phyloP scores from a whole-genome alignment of 2,329 filamentous ascomycete genomes.

The Hymenotorrendiella dingleyae region DNA sequence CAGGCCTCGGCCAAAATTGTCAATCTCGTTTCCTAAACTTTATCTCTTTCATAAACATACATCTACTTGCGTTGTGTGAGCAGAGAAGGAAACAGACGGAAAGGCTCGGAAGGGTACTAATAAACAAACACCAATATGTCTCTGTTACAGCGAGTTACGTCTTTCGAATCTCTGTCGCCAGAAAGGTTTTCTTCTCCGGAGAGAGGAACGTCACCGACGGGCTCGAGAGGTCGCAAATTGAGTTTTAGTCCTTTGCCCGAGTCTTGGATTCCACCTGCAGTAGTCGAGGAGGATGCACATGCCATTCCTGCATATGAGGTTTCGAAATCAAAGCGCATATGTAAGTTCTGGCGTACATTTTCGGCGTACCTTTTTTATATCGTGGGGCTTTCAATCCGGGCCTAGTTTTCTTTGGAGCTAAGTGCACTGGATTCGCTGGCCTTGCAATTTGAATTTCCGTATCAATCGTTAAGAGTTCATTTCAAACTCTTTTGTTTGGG shows the following conservation, averaged over 20 bases:
- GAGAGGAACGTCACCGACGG: conserved; percentile 18
- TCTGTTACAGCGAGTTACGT: conserved; percentile 23
- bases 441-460: too few species aligned
- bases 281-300: conserved; percentile 9
- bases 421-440: too few species aligned
- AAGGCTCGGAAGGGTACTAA: neutral
- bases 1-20: too few species aligned
- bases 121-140: conserved; percentile 18
- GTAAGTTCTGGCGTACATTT: too few species aligned
- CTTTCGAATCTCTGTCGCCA: conserved; percentile 20
- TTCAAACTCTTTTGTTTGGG: too few species aligned
- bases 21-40: too few species aligned
- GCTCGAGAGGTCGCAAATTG: conserved; percentile 19
- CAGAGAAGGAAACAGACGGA: neutral
- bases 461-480: too few species aligned
- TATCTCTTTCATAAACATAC: too few species aligned
- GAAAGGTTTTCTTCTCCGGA: conserved; percentile 12
- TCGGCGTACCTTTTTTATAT: too few species aligned
- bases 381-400: too few species aligned
- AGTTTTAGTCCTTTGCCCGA: conserved; percentile 23
- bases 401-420: too few species aligned
- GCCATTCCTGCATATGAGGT: conserved; percentile 35
- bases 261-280: conserved; percentile 16
- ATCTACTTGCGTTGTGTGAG: too few species aligned
- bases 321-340: conserved; percentile 30